Conservation (phyloP, 345 rosid species). For the Rhodamnia argentea region DNA sequence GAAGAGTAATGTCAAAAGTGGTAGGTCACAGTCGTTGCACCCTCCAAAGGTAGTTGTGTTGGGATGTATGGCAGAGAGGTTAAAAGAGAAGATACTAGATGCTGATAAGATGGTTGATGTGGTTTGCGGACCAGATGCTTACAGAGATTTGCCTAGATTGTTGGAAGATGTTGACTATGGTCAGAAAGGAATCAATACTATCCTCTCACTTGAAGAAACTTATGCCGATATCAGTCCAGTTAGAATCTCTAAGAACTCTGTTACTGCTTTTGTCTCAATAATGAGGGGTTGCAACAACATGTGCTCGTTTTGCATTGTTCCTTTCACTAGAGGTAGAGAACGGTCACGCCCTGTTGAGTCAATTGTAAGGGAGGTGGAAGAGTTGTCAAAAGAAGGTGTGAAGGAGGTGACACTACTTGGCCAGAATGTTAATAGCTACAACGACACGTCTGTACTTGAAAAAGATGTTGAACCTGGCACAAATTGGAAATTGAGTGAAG, state of each 20-base stretch:
- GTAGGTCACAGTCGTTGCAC: slow-evolving; percentile 53
- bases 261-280: slow-evolving; percentile 80
- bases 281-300: slow-evolving; percentile 98
- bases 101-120: slow-evolving; percentile 98
- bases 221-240: slow-evolving; percentile 86
- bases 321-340: slow-evolving; percentile 91
- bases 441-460: slow-evolving; percentile 53
- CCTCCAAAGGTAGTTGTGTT: slow-evolving; percentile 92
- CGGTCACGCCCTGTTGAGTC: slow-evolving; percentile 87
- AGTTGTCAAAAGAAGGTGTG: slow-evolving; percentile 76
- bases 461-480: slow-evolving; percentile 53
- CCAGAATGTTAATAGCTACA: slow-evolving; percentile 92
- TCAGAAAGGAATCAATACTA: slow-evolving; percentile 87
- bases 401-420: slow-evolving; percentile 94
- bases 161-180: slow-evolving; percentile 85
- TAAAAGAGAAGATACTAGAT: slow-evolving; percentile 84
- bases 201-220: slow-evolving; percentile 92
- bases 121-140: slow-evolving; percentile 95
- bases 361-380: slow-evolving; percentile 73
- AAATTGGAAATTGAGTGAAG: slow-evolving; percentile 70
- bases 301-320: slow-evolving; percentile 97
- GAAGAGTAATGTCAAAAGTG: slow-evolving; percentile 61
- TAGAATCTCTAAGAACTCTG: slow-evolving; percentile 49
- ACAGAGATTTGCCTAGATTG: slow-evolving; percentile 76
- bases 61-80: slow-evolving; percentile 98